phyloP scores from a whole-genome alignment of 2,329 filamentous ascomycete genomes.

The Sporothrix dimorphospora region DNA sequence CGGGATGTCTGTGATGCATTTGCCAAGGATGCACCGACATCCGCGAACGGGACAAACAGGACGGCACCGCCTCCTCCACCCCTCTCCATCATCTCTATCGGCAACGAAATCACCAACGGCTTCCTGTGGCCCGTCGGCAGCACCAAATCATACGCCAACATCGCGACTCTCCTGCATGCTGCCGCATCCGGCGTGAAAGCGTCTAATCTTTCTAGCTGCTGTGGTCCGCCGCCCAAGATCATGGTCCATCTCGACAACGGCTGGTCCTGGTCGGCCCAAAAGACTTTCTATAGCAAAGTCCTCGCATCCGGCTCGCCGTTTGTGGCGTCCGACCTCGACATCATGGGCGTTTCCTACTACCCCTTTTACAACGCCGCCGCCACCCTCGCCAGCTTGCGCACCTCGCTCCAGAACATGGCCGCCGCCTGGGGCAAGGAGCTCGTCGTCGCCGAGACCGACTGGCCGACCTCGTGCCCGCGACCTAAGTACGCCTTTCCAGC shows the following conservation, averaged over 20 bases:
- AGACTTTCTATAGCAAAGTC: slow-evolving; percentile 62
- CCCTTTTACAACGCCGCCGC: slow-evolving; percentile 68
- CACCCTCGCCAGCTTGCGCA: slow-evolving; percentile 60
- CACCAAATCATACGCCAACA: slow-evolving; percentile 50
- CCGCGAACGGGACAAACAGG: neutral
- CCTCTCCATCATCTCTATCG: slow-evolving; percentile 68
- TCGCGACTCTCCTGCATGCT: slow-evolving; percentile 66
- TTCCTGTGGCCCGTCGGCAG: slow-evolving; percentile 71
- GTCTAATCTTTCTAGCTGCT: slow-evolving; percentile 57
- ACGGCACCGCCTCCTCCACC: slow-evolving; percentile 33
- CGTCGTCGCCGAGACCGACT: slow-evolving; percentile 71
- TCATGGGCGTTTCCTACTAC: slow-evolving; percentile 74
- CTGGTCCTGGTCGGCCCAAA: slow-evolving; percentile 70
- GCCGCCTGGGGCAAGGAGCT: slow-evolving; percentile 66
- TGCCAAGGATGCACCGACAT: slow-evolving; percentile 47
- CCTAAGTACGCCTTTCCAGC: slow-evolving; percentile 60
- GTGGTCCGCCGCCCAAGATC: slow-evolving; percentile 50
- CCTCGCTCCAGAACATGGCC: slow-evolving; percentile 61
- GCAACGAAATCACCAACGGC: slow-evolving; percentile 72
- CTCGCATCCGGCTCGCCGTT: slow-evolving; percentile 41
- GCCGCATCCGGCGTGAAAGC: slow-evolving; percentile 68
- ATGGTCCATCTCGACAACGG: slow-evolving; percentile 77
- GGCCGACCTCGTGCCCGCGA: slow-evolving; percentile 66
- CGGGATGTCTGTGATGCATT: slow-evolving; percentile 64
- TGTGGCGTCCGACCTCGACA: slow-evolving; percentile 61